Evolutionary conservation across 345 rosid genomes (phyloP).

Genomic region (Bruguiera gymnorhiza): DNA sequence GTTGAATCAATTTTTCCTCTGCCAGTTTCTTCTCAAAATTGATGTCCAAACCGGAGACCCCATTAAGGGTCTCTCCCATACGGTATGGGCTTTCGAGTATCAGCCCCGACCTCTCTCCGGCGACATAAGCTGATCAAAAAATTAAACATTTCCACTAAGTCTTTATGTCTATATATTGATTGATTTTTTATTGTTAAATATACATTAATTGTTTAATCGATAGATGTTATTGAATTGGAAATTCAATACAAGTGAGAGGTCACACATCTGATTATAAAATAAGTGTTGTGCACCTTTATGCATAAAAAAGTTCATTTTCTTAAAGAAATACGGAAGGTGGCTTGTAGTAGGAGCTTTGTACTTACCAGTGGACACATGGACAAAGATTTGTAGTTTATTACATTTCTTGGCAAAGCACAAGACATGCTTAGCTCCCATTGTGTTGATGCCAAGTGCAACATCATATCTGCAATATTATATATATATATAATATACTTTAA

Average conservation of each 20-base stretch:
- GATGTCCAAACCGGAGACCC: conserved; percentile 16
- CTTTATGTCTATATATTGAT: too few relatives aligned
- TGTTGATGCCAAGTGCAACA: conserved; percentile 54
- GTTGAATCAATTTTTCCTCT: conserved; percentile 15
- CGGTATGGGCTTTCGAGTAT: conserved; percentile 14
- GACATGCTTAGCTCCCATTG: conserved; percentile 56
- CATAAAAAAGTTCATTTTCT: neutral
- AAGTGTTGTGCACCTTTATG: too few relatives aligned
- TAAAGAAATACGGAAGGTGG: neutral
- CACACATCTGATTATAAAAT: neutral
- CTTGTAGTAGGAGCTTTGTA: neutral
- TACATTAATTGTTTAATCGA: too few relatives aligned
- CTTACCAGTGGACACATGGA: conserved; percentile 46
- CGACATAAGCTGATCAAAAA: conserved; percentile 21
- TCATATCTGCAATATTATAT: conserved; percentile 34
- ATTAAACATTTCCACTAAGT: too few relatives aligned
- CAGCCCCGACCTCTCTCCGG: conserved; percentile 21
- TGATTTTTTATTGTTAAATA: too few relatives aligned
- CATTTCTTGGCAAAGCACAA: conserved; percentile 56
- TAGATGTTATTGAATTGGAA: too few relatives aligned
- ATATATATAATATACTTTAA: neutral
- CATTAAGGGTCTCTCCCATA: conserved; percentile 16
- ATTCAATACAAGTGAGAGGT: neutral
- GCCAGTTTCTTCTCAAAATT: conserved; percentile 22
- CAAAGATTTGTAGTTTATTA: conserved; percentile 38